Conservation (phyloP, 2,329 filamentous ascomycete genomes). For the Elsinoe fawcettii region DNA sequence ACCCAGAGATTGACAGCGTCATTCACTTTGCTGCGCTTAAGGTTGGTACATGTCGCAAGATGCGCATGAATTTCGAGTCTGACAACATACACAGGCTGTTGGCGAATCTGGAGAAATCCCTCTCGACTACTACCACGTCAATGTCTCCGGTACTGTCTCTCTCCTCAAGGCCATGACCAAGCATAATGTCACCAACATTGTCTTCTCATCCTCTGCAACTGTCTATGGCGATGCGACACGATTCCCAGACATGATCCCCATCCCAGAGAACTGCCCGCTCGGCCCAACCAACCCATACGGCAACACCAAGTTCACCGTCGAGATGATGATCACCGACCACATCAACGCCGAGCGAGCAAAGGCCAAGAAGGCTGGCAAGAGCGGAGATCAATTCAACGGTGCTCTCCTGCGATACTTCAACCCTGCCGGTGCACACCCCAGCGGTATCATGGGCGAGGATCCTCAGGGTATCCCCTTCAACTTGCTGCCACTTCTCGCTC, state of each 20-base stretch:
- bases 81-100: conserved; percentile 60
- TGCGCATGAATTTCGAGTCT: background rate
- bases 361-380: conserved; percentile 69
- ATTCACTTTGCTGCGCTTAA: conserved; percentile 98
- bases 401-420: conserved; percentile 97
- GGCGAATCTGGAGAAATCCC: conserved; percentile 91
- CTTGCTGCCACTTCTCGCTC: conserved; percentile 83
- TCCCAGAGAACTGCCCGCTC: conserved; percentile 92
- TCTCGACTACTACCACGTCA: conserved; percentile 95
- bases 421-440: conserved; percentile 88
- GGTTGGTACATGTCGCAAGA: conserved; percentile 39
- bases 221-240: conserved; percentile 97
- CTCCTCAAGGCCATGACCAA: conserved; percentile 81
- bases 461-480: conserved; percentile 94
- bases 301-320: conserved; percentile 88
- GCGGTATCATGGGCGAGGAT: conserved; percentile 96
- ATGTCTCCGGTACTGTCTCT: conserved; percentile 84
- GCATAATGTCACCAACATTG: conserved; percentile 90
- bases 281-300: conserved; percentile 97
- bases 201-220: conserved; percentile 96
- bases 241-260: conserved; percentile 96
- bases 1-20: conserved; percentile 93
- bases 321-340: conserved; percentile 84
- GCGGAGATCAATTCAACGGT: conserved; percentile 78
- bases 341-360: conserved; percentile 81